Percentiles rank a stretch among this genome's conserved stretches.
These are phyloP conservation scores for Pyrenochaeta sp. DNA, from an alignment of 2,329 filamentous ascomycete species.

Conservation along the genomic window DNA sequence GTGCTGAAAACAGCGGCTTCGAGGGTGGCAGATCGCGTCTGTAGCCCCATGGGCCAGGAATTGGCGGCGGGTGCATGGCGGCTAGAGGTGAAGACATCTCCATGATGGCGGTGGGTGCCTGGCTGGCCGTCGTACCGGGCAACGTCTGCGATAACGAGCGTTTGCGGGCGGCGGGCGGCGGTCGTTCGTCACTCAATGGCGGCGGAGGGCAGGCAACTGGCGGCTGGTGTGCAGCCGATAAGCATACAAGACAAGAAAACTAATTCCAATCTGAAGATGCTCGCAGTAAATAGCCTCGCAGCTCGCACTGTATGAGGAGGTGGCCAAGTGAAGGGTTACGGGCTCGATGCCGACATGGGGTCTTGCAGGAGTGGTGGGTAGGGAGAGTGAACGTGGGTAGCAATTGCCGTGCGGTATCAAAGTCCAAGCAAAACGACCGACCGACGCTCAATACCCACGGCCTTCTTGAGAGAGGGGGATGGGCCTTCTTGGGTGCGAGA, in stretches of 20 bases:
- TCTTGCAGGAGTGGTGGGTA: conserved; percentile 27
- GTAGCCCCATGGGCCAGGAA: conserved; percentile 71
- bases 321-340: conserved; percentile 27
- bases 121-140: conserved; percentile 66
- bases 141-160: conserved; percentile 32
- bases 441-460: conserved; percentile 34
- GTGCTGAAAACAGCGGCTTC: conserved; percentile 62
- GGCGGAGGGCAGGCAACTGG: conserved; percentile 25
- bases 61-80: conserved; percentile 81
- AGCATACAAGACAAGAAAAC: conserved; percentile 51
- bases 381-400: conserved; percentile 34
- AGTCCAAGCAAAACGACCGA: conserved; percentile 31
- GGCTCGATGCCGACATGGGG: conserved; percentile 36
- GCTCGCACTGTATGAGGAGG: conserved; percentile 17
- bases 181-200: conserved; percentile 23
- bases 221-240: conserved; percentile 34
- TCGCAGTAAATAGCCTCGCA: conserved; percentile 37
- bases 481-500: conserved; percentile 52
- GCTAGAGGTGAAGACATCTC: conserved; percentile 93
- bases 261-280: conserved; percentile 53
- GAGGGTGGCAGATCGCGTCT: conserved; percentile 63
- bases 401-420: conserved; percentile 29
- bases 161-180: conserved; percentile 19
- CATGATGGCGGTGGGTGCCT: conserved; percentile 63
- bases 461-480: conserved; percentile 32